Conservation (phyloP, 2,329 filamentous ascomycete species). For the Grosmannia huntii region DNA sequence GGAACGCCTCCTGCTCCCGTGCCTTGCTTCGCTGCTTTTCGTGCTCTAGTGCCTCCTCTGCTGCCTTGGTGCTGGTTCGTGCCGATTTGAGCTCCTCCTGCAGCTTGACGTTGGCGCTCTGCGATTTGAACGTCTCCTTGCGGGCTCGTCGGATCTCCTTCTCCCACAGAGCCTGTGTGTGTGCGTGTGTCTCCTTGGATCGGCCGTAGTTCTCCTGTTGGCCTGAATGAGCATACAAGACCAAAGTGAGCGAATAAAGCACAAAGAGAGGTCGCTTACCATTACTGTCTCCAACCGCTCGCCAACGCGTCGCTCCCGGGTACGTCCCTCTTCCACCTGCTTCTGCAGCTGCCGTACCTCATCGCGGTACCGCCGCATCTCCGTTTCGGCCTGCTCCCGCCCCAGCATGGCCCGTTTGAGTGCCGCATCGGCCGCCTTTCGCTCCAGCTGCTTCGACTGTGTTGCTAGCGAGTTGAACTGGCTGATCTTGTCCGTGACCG, state of each 20-base stretch:
- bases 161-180: slow-evolving; percentile 56
- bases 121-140: slow-evolving; percentile 65
- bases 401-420: slow-evolving; percentile 54
- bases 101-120: slow-evolving; percentile 55
- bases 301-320: slow-evolving; percentile 51
- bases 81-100: slow-evolving; percentile 60
- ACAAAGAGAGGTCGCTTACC: slow-evolving; percentile 29
- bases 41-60: slow-evolving; percentile 46
- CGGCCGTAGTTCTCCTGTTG: slow-evolving; percentile 55
- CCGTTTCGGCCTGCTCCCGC: slow-evolving; percentile 59
- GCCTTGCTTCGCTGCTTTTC: slow-evolving; percentile 49
- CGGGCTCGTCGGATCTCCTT: slow-evolving; percentile 58
- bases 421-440: slow-evolving; percentile 52
- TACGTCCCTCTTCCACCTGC: slow-evolving; percentile 51
- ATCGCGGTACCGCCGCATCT: slow-evolving; percentile 50
- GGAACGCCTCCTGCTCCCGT: slow-evolving; percentile 57
- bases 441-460: slow-evolving; percentile 47
- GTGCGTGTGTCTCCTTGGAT: slow-evolving; percentile 55
- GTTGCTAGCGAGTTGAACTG: slow-evolving; percentile 59
- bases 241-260: background rate
- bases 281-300: slow-evolving; percentile 57
- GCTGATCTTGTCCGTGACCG: slow-evolving; percentile 54
- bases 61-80: slow-evolving; percentile 38
- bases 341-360: slow-evolving; percentile 43
- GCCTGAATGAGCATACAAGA: background rate